Percentiles rank a stretch among this genome's conserved stretches.
Conservation (phyloP, 2,329 filamentous ascomycete species). For the Epichloe coenophiala region DNA sequence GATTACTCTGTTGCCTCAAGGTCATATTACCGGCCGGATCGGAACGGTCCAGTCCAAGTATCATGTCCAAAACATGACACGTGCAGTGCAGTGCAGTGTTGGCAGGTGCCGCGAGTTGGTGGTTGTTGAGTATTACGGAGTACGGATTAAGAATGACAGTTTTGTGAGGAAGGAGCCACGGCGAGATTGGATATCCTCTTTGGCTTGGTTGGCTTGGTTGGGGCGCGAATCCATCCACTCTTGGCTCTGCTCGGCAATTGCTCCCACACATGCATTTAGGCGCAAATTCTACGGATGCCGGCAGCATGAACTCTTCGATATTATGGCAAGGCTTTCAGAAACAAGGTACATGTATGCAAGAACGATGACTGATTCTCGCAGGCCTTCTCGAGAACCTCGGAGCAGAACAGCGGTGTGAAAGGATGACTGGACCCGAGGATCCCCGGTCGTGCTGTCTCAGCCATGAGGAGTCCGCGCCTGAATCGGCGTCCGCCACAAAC, state of each 20-base stretch:
- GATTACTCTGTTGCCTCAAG: too few species aligned
- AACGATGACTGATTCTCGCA: too few species aligned
- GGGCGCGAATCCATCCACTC: too few species aligned
- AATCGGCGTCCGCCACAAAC: background rate
- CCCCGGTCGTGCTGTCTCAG: conserved; percentile 5
- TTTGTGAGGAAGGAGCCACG: conserved; percentile 1
- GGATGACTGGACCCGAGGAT: background rate
- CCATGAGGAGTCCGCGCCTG: conserved; percentile 1
- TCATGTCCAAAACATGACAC: too few species aligned
- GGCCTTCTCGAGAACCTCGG: background rate
- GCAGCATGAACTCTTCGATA: background rate
- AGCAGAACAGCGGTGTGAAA: conserved; percentile 5
- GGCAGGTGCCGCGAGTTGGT: too few species aligned
- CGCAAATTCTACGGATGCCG: too few species aligned
- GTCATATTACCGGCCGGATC: too few species aligned
- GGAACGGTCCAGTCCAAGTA: too few species aligned
- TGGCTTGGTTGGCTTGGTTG: background rate
- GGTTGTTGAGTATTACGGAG: background rate
- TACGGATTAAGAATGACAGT: background rate
- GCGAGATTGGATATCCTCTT: background rate
- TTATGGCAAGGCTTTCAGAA: background rate
- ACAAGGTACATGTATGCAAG: too few species aligned
- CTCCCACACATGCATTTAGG: too few species aligned
- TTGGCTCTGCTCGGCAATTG: too few species aligned
- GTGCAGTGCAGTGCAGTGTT: too few species aligned